Conservation (phyloP, 192 early-diverging fungal species). For the Coemansia sp. region DNA sequence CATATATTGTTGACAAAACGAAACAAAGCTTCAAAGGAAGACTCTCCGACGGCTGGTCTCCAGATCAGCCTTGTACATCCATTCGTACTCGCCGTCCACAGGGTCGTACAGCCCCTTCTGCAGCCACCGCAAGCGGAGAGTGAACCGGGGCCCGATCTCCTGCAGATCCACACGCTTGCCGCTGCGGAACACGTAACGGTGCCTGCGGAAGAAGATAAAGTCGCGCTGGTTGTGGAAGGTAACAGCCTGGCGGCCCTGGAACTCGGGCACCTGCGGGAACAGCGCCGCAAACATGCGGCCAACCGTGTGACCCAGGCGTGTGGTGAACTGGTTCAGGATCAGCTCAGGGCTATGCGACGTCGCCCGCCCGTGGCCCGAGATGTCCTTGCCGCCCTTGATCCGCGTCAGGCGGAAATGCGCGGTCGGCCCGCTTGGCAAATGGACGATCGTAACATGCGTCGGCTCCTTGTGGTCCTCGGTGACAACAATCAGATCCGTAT, state of each 20-base stretch:
- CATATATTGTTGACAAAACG: too few species aligned
- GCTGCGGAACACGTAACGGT: conserved; percentile 91
- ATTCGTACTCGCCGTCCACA: conserved; percentile 91
- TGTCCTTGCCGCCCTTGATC: conserved; percentile 77
- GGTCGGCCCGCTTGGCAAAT: conserved; percentile 95
- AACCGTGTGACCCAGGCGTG: conserved; percentile 93
- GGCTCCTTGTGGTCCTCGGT: conserved; percentile 93
- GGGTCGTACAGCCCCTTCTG: conserved; percentile 96
- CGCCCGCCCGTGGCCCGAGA: conserved; percentile 77
- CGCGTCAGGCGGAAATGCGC: conserved; percentile 93
- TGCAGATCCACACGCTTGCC: conserved; percentile 84
- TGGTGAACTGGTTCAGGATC: conserved; percentile 97
- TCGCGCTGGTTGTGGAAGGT: conserved; percentile 99
- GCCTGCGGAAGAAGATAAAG: conserved; percentile 98
- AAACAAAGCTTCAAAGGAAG: conserved; percentile 63
- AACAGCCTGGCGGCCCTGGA: conserved; percentile 89
- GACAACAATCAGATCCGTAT: conserved; percentile 92
- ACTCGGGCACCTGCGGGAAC: conserved; percentile 97
- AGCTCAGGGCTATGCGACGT: conserved; percentile 91
- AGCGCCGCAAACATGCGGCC: conserved; percentile 94
- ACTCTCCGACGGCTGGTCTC: conserved; percentile 89
- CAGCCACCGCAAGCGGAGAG: conserved; percentile 89
- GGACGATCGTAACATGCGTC: conserved; percentile 88
- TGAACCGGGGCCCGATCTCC: conserved; percentile 96
- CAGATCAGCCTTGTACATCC: conserved; percentile 91